Evolutionary conservation across 1,284 basidiomycete genomes (phyloP).

Genomic region (Ustilago sp.): DNA sequence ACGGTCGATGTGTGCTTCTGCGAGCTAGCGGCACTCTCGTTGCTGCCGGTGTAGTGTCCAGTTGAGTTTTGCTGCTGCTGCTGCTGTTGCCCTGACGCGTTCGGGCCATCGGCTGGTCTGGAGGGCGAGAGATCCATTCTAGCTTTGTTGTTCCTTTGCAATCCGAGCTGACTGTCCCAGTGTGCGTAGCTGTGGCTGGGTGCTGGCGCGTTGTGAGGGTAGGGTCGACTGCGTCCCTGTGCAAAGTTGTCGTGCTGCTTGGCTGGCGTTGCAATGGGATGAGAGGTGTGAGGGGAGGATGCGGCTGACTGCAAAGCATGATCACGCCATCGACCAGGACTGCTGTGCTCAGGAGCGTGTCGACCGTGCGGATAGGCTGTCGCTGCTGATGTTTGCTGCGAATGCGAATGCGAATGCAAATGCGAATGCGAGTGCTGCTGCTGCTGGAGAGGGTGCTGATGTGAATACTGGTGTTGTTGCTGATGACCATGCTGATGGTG

Average conservation of each 20-base stretch:
- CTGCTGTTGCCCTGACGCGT: slow-evolving; percentile 9
- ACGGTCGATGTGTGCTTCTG: slow-evolving; percentile 16
- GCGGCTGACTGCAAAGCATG: slow-evolving; percentile 19
- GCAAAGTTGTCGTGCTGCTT: slow-evolving; percentile 38
- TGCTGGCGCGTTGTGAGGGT: slow-evolving; percentile 41
- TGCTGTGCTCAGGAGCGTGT: slow-evolving; percentile 30
- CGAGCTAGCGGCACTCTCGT: slow-evolving; percentile 15
- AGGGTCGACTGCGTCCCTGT: slow-evolving; percentile 29
- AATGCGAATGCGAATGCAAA: slow-evolving; percentile 8
- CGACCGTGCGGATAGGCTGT: slow-evolving; percentile 21
- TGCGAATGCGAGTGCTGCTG: slow-evolving; percentile 13
- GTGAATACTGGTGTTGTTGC: slow-evolving; percentile 24
- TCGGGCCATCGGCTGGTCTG: slow-evolving; percentile 14
- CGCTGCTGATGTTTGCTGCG: slow-evolving; percentile 16
- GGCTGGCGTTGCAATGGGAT: slow-evolving; percentile 16
- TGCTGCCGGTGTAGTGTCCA: slow-evolving; percentile 14
- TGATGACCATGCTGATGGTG: slow-evolving; percentile 17
- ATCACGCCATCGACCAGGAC: slow-evolving; percentile 47
- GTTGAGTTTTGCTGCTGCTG: slow-evolving; percentile 14
- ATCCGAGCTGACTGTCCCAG: slow-evolving; percentile 48
- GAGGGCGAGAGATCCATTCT: slow-evolving; percentile 41
- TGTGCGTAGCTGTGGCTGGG: slow-evolving; percentile 48
- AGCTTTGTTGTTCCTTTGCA: slow-evolving; percentile 29
- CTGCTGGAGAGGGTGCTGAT: slow-evolving; percentile 22
- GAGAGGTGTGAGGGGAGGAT: slow-evolving; percentile 42